Evolutionary conservation across 768 basidiomycete genomes (phyloP).

Genomic region (Leucocoprinus sp.): DNA sequence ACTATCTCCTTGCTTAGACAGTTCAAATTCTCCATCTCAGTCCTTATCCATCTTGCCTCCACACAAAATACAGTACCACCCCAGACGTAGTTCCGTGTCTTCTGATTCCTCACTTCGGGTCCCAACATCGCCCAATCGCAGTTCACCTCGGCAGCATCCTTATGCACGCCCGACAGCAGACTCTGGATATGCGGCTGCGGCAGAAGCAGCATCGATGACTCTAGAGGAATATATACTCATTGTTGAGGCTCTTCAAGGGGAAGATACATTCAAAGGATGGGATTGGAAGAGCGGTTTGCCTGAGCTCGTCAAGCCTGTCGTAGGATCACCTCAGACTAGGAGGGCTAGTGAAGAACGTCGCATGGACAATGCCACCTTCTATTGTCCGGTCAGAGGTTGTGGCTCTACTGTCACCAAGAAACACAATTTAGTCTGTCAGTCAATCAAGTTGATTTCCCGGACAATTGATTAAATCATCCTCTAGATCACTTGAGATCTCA

Average conservation of each 20-base stretch:
- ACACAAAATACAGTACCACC: not conserved
- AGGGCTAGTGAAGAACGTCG: slow-evolving; percentile 2
- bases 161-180: not conserved
- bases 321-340: slow-evolving; percentile 2
- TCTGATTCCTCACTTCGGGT: too few relatives aligned
- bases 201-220: too few relatives aligned
- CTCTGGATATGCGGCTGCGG: not conserved
- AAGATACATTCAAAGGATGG: not conserved
- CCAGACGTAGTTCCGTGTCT: not conserved
- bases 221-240: too few relatives aligned
- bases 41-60: not conserved
- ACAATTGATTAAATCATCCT: not conserved
- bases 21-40: not conserved
- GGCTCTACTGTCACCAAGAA: slow-evolving; percentile 2
- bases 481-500: slow-evolving; percentile 6
- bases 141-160: not conserved
- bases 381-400: not conserved
- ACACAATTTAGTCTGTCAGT: slow-evolving; percentile 6
- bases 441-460: not conserved
- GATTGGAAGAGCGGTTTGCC: not conserved
- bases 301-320: not conserved
- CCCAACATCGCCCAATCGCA: not conserved
- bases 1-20: too few relatives aligned
- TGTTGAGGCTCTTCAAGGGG: not conserved
- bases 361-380: not conserved